phyloP scores from a whole-genome alignment of 2,329 filamentous ascomycete genomes.

The Aulographum hederae region DNA sequence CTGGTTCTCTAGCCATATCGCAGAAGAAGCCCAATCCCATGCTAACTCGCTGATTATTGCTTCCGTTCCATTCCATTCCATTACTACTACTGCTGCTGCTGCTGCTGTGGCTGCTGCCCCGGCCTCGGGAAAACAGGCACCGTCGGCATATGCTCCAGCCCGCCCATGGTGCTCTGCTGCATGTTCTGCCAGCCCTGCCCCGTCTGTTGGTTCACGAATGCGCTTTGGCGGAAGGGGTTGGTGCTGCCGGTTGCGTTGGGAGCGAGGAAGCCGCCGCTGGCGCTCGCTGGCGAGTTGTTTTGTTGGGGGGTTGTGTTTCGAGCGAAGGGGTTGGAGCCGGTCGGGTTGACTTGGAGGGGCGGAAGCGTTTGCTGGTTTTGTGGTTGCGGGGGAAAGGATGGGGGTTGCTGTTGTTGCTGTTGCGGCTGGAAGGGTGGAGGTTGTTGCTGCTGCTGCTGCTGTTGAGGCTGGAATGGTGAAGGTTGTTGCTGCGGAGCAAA shows the following conservation, averaged over 20 bases:
- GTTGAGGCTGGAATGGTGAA: constrained; percentile 9
- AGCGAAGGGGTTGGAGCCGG: constrained; percentile 56
- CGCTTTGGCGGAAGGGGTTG: constrained; percentile 85
- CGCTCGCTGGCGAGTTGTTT: constrained; percentile 18
- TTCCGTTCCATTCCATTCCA: too few species aligned
- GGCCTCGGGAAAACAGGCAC: constrained; percentile 75
- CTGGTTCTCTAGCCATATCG: too few species aligned
- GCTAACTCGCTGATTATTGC: too few species aligned
- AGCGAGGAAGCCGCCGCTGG: constrained; percentile 25
- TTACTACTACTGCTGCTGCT: too few species aligned
- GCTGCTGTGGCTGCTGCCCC: constrained; percentile 22
- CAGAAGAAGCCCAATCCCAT: too few species aligned
- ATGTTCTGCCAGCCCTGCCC: constrained; percentile 77
- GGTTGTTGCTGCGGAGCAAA: constrained; percentile 16
- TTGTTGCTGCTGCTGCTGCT: constrained; percentile 10
- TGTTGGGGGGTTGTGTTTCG: constrained; percentile 28
- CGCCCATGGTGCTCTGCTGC: constrained; percentile 51
- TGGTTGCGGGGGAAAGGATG: constrained; percentile 12
- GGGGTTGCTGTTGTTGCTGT: constrained; percentile 9
- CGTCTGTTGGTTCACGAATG: constrained; percentile 76
- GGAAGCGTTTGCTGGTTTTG: constrained; percentile 17
- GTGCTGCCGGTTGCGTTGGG: constrained; percentile 75
- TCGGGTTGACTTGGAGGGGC: constrained; percentile 26
- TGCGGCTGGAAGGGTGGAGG: constrained; percentile 5
- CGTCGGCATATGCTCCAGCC: constrained; percentile 60